These are phyloP conservation scores for Lachnellula willkommii DNA, from an alignment of 2,329 filamentous ascomycete species.

Conservation along the genomic window DNA sequence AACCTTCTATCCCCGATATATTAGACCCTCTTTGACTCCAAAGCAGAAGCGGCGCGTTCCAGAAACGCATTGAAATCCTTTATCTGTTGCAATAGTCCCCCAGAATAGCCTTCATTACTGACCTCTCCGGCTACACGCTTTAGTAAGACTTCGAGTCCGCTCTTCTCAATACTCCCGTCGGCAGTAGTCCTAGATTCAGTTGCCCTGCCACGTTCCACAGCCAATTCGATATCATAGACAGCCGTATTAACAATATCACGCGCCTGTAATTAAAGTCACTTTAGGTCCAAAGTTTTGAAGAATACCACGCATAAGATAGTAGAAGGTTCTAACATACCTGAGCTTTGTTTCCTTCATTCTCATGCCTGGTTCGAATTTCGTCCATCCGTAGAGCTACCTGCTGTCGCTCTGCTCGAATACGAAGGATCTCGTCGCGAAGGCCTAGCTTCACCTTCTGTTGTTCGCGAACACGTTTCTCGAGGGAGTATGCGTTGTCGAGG, in stretches of 20 bases:
- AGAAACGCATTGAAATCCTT: constrained; percentile 59
- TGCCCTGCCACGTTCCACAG: constrained; percentile 45
- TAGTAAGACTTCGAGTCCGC: constrained; percentile 53
- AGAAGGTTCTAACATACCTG: constrained; percentile 38
- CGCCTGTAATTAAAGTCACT: constrained; percentile 33
- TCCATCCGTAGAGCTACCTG: constrained; percentile 59
- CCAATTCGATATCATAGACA: constrained; percentile 59
- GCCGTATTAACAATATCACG: constrained; percentile 48
- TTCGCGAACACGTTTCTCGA: constrained; percentile 52
- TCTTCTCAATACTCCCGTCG: constrained; percentile 46
- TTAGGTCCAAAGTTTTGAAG: neutral
- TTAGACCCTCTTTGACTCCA: constrained; percentile 39
- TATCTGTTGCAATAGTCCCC: constrained; percentile 52
- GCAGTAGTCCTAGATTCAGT: constrained; percentile 43
- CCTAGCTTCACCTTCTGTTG: constrained; percentile 51
- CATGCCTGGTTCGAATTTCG: constrained; percentile 54
- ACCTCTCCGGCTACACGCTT: constrained; percentile 51
- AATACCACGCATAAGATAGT: neutral
- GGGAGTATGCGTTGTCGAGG: constrained; percentile 52
- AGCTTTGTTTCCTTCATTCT: constrained; percentile 47
- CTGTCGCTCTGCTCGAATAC: constrained; percentile 54
- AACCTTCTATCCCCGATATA: neutral
- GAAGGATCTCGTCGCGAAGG: constrained; percentile 55
- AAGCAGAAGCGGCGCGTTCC: constrained; percentile 52
- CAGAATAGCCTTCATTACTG: constrained; percentile 43